Percentiles rank a stretch among this genome's conserved stretches.
These are phyloP conservation scores for Spongispora temasekensis DNA, from an alignment of 1,284 basidiomycete species.

Conservation along the genomic window DNA sequence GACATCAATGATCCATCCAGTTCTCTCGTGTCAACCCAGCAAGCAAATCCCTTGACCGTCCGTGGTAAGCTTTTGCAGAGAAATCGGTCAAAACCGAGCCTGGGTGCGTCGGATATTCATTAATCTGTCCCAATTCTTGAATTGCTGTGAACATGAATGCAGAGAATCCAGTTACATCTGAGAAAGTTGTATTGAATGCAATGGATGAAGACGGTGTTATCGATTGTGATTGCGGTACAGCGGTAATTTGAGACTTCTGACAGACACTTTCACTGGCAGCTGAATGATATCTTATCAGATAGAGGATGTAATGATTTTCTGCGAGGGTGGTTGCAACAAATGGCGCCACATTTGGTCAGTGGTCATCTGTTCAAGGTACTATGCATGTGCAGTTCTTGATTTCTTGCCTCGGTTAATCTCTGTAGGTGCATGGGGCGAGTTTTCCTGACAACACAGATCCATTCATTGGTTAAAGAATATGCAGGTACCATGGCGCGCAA, in stretches of 20 bases:
- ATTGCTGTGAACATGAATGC: no score
- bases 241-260: slow-evolving; percentile 37
- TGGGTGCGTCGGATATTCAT: slow-evolving; percentile 52
- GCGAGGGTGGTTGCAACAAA: slow-evolving; percentile 64
- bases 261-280: background rate
- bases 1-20: slow-evolving; percentile 30
- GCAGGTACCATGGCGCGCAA: slow-evolving; percentile 59
- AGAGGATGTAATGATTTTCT: slow-evolving; percentile 56
- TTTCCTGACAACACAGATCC: background rate
- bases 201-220: slow-evolving; percentile 22
- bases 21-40: slow-evolving; percentile 30
- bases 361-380: background rate
- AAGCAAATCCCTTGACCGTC: slow-evolving; percentile 44
- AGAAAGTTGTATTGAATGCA: background rate
- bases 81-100: slow-evolving; percentile 27
- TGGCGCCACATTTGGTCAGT: slow-evolving; percentile 78
- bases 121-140: background rate
- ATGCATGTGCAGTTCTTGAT: background rate
- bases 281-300: slow-evolving; percentile 38
- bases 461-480: slow-evolving; percentile 1
- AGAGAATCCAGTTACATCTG: background rate
- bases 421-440: slow-evolving; percentile 76
- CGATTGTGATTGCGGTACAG: slow-evolving; percentile 67
- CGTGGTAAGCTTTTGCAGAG: no score
- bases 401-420: background rate